A percentile compares a stretch with the other conserved stretches of the same genome.
These are phyloP conservation scores for Bretschneidera sinensis DNA, from an alignment of 345 rosid genomes.

Conservation along the genomic window DNA sequence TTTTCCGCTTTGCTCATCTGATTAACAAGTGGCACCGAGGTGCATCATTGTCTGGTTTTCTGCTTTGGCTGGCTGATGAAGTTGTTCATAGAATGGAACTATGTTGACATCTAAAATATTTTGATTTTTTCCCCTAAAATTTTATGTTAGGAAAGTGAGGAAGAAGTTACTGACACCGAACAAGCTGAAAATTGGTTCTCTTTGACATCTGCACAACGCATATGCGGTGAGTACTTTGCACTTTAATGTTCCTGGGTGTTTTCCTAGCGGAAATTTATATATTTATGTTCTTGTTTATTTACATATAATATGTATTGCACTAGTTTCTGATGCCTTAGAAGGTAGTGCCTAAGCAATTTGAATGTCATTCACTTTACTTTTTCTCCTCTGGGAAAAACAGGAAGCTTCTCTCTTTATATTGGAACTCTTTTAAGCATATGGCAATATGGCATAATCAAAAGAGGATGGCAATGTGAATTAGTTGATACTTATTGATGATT, in stretches of 20 bases:
- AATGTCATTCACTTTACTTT: too few species aligned
- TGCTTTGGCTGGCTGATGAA: too few species aligned
- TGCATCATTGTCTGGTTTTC: too few species aligned
- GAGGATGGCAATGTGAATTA: not conserved
- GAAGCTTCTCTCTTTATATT: not conserved
- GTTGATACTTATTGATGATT: not conserved
- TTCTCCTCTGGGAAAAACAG: not conserved
- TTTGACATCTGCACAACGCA: slow-evolving; percentile 95
- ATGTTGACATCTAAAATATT: too few species aligned
- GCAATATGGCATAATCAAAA: too few species aligned
- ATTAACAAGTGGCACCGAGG: too few species aligned
- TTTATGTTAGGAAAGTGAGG: slow-evolving; percentile 81
- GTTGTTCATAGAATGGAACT: too few species aligned
- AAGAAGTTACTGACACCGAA: slow-evolving; percentile 95
- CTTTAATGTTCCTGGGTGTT: not conserved
- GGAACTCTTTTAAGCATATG: not conserved
- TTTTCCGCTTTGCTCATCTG: too few species aligned
- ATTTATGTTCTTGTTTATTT: too few species aligned
- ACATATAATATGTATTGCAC: not conserved
- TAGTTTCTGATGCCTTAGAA: not conserved
- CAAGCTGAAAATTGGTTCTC: slow-evolving; percentile 99
- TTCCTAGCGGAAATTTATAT: too few species aligned
- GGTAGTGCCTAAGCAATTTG: not conserved
- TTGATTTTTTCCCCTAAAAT: not conserved
- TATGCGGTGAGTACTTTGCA: slow-evolving; percentile 57